A percentile compares a stretch with the other conserved stretches of the same genome.
Conservation (phyloP, 345 rosid species). For the Pistacia vera region DNA sequence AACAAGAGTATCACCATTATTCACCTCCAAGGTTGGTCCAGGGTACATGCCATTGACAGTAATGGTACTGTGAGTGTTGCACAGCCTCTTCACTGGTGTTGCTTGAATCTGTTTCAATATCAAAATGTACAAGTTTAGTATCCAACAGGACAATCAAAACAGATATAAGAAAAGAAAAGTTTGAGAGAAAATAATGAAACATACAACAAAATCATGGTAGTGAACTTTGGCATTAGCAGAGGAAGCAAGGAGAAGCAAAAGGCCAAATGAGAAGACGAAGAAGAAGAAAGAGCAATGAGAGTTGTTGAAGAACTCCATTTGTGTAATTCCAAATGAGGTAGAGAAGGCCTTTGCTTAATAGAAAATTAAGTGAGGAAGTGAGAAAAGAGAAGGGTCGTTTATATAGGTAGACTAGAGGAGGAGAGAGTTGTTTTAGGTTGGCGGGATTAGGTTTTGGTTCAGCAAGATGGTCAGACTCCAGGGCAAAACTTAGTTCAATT, state of each 20-base stretch:
- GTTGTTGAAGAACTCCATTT: conserved; percentile 22
- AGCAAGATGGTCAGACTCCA: conserved; percentile 18
- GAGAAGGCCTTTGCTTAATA: neutral
- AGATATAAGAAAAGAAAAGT: neutral
- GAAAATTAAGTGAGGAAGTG: conserved; percentile 10
- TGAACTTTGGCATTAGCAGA: conserved; percentile 51
- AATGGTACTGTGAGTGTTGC: conserved; percentile 70
- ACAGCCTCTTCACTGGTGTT: conserved; percentile 92
- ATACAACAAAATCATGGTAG: conserved; percentile 73
- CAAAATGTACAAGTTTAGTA: neutral
- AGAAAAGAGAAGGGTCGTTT: conserved; percentile 15
- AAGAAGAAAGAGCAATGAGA: conserved; percentile 15
- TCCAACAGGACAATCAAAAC: neutral
- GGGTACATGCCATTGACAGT: conserved; percentile 97
- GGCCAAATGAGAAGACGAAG: conserved; percentile 31
- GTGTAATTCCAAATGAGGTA: neutral
- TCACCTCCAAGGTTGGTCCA: conserved; percentile 82
- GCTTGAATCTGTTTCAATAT: conserved; percentile 59
- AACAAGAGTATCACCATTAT: conserved; percentile 70
- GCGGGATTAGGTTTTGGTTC: conserved; percentile 68
- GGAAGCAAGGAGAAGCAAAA: conserved; percentile 45
- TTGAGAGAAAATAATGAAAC: conserved; percentile 16
- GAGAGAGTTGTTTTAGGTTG: conserved; percentile 43
- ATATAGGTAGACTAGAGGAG: conserved; percentile 31
- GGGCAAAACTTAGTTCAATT: conserved; percentile 37